Percentiles rank a stretch among this genome's conserved stretches.
These are phyloP conservation scores for Pseudogymnoascus sp. DNA, from an alignment of 2,329 filamentous ascomycete genomes.

Conservation along the genomic window DNA sequence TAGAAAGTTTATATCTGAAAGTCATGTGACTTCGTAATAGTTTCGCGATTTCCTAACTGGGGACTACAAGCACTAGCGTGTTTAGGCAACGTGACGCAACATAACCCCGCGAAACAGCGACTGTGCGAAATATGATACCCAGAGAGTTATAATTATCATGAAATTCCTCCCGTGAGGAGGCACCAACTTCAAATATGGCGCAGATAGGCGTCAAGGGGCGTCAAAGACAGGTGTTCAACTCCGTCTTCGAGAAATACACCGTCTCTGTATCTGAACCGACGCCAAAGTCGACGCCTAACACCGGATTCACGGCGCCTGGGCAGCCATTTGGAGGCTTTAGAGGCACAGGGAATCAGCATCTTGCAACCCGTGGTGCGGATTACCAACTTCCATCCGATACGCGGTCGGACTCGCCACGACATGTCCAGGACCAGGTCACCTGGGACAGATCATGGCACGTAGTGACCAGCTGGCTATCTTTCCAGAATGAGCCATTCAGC, in stretches of 20 bases:
- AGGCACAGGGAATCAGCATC: neutral
- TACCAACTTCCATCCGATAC: neutral
- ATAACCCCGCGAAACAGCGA: constrained; percentile 2
- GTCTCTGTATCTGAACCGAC: constrained; percentile 23
- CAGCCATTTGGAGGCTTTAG: constrained; percentile 21
- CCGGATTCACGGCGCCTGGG: constrained; percentile 19
- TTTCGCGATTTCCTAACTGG: constrained; percentile 7
- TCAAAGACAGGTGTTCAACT: constrained; percentile 25
- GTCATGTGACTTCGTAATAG: constrained; percentile 2
- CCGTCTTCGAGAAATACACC: constrained; percentile 22
- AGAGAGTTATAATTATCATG: constrained; percentile 4
- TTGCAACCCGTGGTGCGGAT: neutral
- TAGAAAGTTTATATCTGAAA: neutral
- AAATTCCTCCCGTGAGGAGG: constrained; percentile 2
- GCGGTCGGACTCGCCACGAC: neutral
- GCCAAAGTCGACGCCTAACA: constrained; percentile 21
- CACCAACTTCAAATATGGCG: constrained; percentile 5
- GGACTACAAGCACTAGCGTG: neutral
- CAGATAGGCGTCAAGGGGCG: constrained; percentile 3
- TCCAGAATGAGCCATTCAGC: constrained; percentile 36
- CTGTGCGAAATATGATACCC: constrained; percentile 5
- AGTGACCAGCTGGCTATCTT: constrained; percentile 48
- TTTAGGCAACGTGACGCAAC: constrained; percentile 5
- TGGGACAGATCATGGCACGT: constrained; percentile 56
- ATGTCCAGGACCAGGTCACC: constrained; percentile 36